Percentiles rank a stretch among this genome's conserved stretches.
Evolutionary conservation across 2,329 filamentous ascomycete genomes (phyloP).

Genomic region (Monosporascus sp.): DNA sequence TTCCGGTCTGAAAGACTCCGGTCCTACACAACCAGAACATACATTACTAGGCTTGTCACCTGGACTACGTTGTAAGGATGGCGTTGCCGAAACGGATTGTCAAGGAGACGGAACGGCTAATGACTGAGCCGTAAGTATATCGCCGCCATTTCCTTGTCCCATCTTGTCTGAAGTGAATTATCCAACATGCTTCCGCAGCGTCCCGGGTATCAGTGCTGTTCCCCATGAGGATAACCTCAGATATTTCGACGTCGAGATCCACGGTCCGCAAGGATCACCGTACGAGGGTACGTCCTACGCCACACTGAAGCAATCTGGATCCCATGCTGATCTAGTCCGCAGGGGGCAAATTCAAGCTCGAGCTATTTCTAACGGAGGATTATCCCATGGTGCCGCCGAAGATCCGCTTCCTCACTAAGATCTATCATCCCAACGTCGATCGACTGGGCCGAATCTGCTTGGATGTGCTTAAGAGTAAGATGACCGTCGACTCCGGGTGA

Average conservation of each 20-base stretch:
- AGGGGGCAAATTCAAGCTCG: conserved; percentile 89
- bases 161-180: conserved; percentile 4
- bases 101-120: conserved; percentile 96
- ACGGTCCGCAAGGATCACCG: conserved; percentile 85
- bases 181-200: conserved; percentile 46
- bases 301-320: not conserved
- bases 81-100: conserved; percentile 93
- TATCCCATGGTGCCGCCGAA: conserved; percentile 99
- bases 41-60: not conserved
- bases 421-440: conserved; percentile 99
- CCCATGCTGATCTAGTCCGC: conserved; percentile 4
- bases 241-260: conserved; percentile 97
- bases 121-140: conserved; percentile 81
- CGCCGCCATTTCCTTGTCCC: not conserved
- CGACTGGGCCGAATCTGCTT: conserved; percentile 95
- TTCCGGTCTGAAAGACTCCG: no score
- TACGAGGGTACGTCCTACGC: conserved; percentile 69
- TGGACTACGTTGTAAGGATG: conserved; percentile 36
- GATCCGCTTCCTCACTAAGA: conserved; percentile 97
- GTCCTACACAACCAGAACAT: no score
- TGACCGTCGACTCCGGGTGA: no score
- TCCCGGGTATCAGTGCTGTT: conserved; percentile 90
- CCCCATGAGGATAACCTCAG: conserved; percentile 96
- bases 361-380: conserved; percentile 96
- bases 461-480: conserved; percentile 90